Evolutionary conservation across 1,284 basidiomycete genomes (phyloP).

Genomic region (Puccinia horiana): DNA sequence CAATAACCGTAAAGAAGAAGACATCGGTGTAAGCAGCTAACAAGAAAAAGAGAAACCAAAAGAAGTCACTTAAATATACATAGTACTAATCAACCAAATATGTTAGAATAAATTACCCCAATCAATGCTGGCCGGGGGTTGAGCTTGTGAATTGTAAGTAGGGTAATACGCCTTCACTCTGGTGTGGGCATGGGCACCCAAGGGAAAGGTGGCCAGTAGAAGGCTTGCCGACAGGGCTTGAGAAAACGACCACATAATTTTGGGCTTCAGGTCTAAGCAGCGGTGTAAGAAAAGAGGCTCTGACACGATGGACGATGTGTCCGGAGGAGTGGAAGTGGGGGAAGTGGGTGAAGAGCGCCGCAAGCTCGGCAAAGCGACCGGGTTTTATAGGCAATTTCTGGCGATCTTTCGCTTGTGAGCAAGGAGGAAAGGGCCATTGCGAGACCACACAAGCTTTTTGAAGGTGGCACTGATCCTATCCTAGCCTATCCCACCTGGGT

Average conservation of each 20-base stretch:
- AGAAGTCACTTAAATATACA: no score
- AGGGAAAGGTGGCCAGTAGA: background rate
- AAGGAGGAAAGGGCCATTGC: no score
- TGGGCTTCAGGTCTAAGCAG: background rate
- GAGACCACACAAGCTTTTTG: no score
- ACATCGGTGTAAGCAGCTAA: conserved; percentile 45
- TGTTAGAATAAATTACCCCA: conserved; percentile 18
- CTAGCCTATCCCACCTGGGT: no score
- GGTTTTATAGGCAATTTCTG: no score
- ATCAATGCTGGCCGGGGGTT: conserved; percentile 8
- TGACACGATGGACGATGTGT: background rate
- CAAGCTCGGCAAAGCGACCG: no score
- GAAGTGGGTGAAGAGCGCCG: no score
- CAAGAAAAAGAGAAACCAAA: background rate
- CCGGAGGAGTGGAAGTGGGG: no score
- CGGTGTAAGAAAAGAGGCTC: background rate
- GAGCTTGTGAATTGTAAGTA: background rate
- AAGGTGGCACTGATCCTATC: no score
- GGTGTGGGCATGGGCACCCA: background rate
- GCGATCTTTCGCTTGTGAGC: no score
- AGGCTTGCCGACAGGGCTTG: background rate
- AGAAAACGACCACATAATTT: background rate
- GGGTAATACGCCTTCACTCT: conserved; percentile 48
- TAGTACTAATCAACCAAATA: background rate
- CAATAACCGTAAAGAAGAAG: conserved; percentile 23